phyloP scores from a whole-genome alignment of 257 asterid species.

The Rubia yunnanensis region DNA sequence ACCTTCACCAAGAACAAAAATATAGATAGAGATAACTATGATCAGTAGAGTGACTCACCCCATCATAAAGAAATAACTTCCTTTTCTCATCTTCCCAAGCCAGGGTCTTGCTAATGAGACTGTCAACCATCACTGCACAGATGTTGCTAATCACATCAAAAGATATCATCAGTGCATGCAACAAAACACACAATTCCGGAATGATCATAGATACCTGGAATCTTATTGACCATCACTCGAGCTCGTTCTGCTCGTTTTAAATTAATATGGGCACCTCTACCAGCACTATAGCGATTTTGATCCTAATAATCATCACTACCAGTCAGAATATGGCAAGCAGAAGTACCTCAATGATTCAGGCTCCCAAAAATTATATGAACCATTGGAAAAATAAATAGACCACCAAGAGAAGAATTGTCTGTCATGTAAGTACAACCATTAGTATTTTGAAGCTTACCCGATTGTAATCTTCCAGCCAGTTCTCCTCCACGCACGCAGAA shows the following conservation, averaged over 20 bases:
- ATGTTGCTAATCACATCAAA: slow-evolving; percentile 17
- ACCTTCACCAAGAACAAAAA: slow-evolving; percentile 1
- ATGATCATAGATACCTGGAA: slow-evolving; percentile 53
- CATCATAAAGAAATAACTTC: slow-evolving; percentile 76
- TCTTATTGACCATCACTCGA: slow-evolving; percentile 63
- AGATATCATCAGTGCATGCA: slow-evolving; percentile 13
- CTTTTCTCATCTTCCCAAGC: slow-evolving; percentile 84
- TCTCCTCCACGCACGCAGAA: slow-evolving; percentile 91
- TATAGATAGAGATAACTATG: background rate
- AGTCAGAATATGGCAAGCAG: background rate
- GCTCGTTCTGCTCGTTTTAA: slow-evolving; percentile 94
- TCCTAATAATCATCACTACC: slow-evolving; percentile 35
- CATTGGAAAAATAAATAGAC: background rate
- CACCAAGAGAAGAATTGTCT: background rate
- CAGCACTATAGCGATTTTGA: slow-evolving; percentile 76
- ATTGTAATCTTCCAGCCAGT: slow-evolving; percentile 86
- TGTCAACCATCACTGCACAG: slow-evolving; percentile 66
- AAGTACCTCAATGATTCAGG: background rate
- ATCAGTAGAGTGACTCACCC: slow-evolving; percentile 44
- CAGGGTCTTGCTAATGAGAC: slow-evolving; percentile 59
- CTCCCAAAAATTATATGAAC: background rate
- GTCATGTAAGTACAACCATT: background rate
- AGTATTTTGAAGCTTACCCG: slow-evolving; percentile 38
- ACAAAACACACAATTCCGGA: background rate
- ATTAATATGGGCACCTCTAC: slow-evolving; percentile 89